phyloP scores from a whole-genome alignment of 345 rosid genomes.

The Ricinus communis region DNA sequence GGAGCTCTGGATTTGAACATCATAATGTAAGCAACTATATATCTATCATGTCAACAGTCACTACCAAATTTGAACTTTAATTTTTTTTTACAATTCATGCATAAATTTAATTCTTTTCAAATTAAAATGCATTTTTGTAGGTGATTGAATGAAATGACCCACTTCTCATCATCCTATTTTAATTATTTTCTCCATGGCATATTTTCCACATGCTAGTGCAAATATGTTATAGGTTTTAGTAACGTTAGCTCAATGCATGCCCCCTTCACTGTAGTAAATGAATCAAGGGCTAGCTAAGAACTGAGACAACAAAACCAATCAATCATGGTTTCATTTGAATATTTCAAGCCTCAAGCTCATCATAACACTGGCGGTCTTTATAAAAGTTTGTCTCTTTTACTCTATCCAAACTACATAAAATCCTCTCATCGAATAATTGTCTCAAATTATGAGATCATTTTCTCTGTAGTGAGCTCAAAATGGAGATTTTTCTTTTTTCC shows the following conservation, averaged over 20 bases:
- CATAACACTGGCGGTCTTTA: neutral
- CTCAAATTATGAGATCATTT: neutral
- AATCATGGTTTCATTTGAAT: neutral
- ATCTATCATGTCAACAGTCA: neutral
- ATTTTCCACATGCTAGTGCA: conserved; percentile 3
- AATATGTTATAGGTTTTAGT: too few relatives aligned
- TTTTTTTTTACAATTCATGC: neutral
- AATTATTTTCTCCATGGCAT: neutral
- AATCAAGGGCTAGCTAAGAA: too few relatives aligned
- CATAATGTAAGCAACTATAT: neutral
- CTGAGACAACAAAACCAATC: too few relatives aligned
- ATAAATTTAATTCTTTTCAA: too few relatives aligned
- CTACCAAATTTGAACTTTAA: conserved; percentile 4
- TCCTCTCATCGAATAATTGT: neutral
- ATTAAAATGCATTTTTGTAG: neutral
- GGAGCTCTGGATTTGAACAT: neutral
- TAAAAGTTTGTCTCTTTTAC: conserved; percentile 5
- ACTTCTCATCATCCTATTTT: neutral
- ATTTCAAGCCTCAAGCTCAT: neutral
- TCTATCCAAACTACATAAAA: conserved; percentile 1
- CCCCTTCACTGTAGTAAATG: neutral
- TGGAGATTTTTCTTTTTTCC: neutral
- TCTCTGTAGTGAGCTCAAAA: neutral
- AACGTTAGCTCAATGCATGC: too few relatives aligned
- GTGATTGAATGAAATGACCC: too few relatives aligned